Percentiles rank a stretch among this genome's conserved stretches.
These are phyloP conservation scores for Mycena sanguinolenta DNA, from an alignment of 768 basidiomycete species.

Conservation along the genomic window DNA sequence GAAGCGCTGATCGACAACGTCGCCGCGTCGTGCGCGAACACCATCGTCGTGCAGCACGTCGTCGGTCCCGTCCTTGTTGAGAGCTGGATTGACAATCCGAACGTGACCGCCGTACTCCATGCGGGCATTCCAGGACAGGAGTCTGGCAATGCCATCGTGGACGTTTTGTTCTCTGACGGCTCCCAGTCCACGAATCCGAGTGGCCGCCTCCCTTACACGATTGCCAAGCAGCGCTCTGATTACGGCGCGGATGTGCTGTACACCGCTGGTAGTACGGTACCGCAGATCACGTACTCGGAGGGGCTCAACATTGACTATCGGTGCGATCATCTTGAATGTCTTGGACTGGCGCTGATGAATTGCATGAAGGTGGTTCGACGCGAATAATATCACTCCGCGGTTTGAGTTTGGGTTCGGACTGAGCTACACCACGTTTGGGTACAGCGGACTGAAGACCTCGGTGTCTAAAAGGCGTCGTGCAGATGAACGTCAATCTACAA, in stretches of 20 bases:
- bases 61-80: conserved; percentile 72
- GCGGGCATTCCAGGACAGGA: conserved; percentile 72
- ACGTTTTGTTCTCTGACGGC: conserved; percentile 69
- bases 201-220: conserved; percentile 66
- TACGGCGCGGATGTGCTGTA: conserved; percentile 52
- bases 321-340: conserved; percentile 34
- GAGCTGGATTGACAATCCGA: conserved; percentile 74
- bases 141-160: conserved; percentile 68
- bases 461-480: background rate
- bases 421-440: conserved; percentile 59
- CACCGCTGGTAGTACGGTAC: background rate
- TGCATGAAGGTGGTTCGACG: conserved; percentile 47
- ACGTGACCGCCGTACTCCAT: conserved; percentile 57
- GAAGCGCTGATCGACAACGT: conserved; percentile 59
- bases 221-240: conserved; percentile 65
- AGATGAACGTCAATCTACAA: background rate
- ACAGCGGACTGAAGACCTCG: conserved; percentile 45
- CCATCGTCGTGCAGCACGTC: conserved; percentile 72
- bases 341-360: conserved; percentile 45
- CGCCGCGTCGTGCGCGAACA: conserved; percentile 67
- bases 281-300: conserved; percentile 31
- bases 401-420: conserved; percentile 53
- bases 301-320: conserved; percentile 45
- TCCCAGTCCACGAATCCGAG: conserved; percentile 59
- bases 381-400: conserved; percentile 37